Percentiles rank a stretch among this genome's conserved stretches.
Conservation (phyloP, 805 yeast genomes). For the Metschnikowia baotianmanensis region DNA sequence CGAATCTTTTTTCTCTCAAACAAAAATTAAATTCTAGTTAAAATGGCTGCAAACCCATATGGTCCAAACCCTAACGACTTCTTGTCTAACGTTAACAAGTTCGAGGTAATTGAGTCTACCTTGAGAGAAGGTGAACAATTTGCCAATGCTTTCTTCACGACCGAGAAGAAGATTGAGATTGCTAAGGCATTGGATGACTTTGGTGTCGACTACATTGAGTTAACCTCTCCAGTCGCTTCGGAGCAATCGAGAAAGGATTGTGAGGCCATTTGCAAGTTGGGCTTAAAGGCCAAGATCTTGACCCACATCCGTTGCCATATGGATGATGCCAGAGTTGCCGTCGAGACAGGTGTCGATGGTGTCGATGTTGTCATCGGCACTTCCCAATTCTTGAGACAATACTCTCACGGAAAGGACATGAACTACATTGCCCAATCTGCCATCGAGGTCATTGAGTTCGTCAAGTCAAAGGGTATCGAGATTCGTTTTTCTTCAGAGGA, state of each 20-base stretch:
- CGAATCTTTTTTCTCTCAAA: not conserved
- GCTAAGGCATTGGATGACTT: slow-evolving; percentile 61
- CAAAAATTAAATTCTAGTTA: not conserved
- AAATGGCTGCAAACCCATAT: slow-evolving; percentile 45
- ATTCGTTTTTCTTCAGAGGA: slow-evolving; percentile 59
- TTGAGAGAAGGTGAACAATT: slow-evolving; percentile 65
- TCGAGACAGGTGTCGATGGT: slow-evolving; percentile 62
- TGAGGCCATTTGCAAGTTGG: slow-evolving; percentile 58
- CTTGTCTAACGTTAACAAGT: slow-evolving; percentile 51
- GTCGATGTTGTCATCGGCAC: slow-evolving; percentile 62
- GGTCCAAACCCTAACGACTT: slow-evolving; percentile 60
- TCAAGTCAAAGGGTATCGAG: slow-evolving; percentile 59
- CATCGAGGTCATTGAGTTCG: slow-evolving; percentile 57
- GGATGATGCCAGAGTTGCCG: slow-evolving; percentile 61
- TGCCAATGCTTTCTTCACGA: slow-evolving; percentile 58
- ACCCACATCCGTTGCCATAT: slow-evolving; percentile 62
- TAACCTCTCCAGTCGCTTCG: slow-evolving; percentile 59
- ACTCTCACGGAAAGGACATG: slow-evolving; percentile 62
- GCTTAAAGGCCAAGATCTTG: slow-evolving; percentile 55
- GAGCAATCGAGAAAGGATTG: slow-evolving; percentile 57
- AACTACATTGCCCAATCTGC: slow-evolving; percentile 56
- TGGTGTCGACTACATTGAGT: slow-evolving; percentile 60
- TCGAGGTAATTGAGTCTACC: slow-evolving; percentile 56
- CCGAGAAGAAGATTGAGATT: slow-evolving; percentile 55
- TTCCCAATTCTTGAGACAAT: slow-evolving; percentile 54